Conservation (phyloP, 1,284 basidiomycete genomes). For the Ganoderma sinense region DNA sequence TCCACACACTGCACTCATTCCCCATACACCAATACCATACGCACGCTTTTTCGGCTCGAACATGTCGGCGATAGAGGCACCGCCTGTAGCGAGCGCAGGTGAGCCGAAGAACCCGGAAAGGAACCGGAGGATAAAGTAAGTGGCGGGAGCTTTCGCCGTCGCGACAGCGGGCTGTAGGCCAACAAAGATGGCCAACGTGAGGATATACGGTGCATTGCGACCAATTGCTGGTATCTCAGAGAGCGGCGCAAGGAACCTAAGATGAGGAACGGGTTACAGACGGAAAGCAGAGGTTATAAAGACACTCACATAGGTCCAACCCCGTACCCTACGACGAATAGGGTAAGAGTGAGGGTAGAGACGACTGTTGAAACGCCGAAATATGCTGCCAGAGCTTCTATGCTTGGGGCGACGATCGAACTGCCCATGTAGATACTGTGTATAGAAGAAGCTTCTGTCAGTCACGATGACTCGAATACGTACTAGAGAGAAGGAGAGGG, state of each 20-base stretch:
- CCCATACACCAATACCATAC: conserved; percentile 63
- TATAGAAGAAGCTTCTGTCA: not conserved
- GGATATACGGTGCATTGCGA: conserved; percentile 58
- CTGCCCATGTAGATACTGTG: conserved; percentile 52
- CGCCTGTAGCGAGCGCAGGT: conserved; percentile 44
- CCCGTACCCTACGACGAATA: conserved; percentile 46
- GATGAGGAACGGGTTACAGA: not conserved
- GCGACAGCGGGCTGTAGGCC: conserved; percentile 65
- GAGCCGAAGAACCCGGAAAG: conserved; percentile 63
- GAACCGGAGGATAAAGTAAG: conserved; percentile 70
- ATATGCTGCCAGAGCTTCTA: conserved; percentile 49
- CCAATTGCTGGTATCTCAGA: conserved; percentile 54
- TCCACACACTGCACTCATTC: conserved; percentile 62
- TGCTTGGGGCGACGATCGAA: conserved; percentile 50
- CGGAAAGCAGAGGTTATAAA: not conserved
- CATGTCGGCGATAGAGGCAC: conserved; percentile 46
- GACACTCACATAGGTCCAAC: conserved; percentile 47
- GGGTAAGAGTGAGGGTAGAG: conserved; percentile 43
- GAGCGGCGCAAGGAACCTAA: conserved; percentile 53
- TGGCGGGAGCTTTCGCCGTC: conserved; percentile 59
- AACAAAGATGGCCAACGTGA: conserved; percentile 61
- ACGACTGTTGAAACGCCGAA: conserved; percentile 58
- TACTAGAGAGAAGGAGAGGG: not conserved
- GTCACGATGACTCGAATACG: no score
- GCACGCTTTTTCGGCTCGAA: conserved; percentile 63